Conservation (phyloP, 176 grass and related monocot genomes). For the Phragmites australis region DNA sequence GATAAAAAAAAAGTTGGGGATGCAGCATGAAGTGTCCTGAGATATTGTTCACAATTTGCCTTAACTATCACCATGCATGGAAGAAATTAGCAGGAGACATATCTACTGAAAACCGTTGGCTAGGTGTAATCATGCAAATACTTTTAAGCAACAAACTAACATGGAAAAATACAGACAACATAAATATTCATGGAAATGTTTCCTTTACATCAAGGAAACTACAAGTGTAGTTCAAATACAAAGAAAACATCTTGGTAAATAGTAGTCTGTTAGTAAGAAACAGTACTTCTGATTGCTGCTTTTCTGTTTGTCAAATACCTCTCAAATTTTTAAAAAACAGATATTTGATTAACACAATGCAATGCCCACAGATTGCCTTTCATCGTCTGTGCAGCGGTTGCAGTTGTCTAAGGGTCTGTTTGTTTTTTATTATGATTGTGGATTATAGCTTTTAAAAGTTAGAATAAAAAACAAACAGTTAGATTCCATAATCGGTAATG, state of each 20-base stretch:
- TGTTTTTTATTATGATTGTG: no score
- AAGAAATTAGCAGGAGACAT: background rate
- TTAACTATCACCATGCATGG: background rate
- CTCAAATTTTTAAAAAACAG: background rate
- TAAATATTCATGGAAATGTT: background rate
- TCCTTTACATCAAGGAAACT: background rate
- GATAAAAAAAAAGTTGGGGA: background rate
- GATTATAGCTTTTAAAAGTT: no score
- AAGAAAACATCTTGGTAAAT: background rate
- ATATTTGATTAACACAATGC: background rate
- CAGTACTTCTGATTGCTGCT: background rate
- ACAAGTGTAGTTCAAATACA: background rate
- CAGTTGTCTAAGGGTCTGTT: slow-evolving; percentile 85
- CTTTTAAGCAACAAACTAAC: background rate
- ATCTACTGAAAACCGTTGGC: background rate
- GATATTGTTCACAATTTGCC: background rate
- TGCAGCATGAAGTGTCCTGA: background rate
- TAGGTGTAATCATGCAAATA: background rate
- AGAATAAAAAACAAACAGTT: no score
- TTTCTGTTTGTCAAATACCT: background rate
- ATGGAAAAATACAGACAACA: background rate
- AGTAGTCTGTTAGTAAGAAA: background rate
- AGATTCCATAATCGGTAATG: no score
- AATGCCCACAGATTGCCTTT: no score
- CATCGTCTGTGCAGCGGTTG: slow-evolving; percentile 81